Base-by-base conservation (phyloP, 1,284 basidiomycete genomes). In the Tilletia horrida region DNA sequence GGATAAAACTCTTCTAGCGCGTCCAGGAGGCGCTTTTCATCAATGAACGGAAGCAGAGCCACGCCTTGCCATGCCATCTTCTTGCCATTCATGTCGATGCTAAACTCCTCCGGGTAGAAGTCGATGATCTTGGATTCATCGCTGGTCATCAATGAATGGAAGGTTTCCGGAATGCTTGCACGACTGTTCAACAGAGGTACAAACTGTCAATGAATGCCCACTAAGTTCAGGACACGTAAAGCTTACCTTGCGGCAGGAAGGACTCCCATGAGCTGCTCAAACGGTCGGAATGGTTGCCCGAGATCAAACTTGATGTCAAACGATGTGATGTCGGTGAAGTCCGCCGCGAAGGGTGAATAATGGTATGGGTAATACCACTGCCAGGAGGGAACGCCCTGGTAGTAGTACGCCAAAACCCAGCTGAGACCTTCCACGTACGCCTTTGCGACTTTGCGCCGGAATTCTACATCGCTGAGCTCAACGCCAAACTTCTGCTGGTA, bases 1-100 rank as follows among this genome's bases (percentile, higher is more conserved):
- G 86, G 83, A 82, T 95, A 92, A 68, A 87, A 87, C 29, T 86
- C 84, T 18, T 85, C 87, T 88, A 99, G 92, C 1, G 93, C 92
- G 27, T 86, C 88, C 64, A 81, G 72, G 18, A 81, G 66, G 21
- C 94, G 87, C 69, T 86, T 87, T 81, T 90, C 87, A 79, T 98
- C 92, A 73, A 99, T 98, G 84, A 98, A 99, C 0, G 96, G 94
- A 25, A 99, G 84, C 1, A 98, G 85, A 0, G 94, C 94, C 59
- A 99, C 93, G 67, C 96, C 96, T 83, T 99, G 96, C 96, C 96
- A 99, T 1, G 91, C 87, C 94, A 98, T 97, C 84, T 92, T 93
- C 84, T 98, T 98, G 71, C 96, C 96, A 80, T 98, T 98, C 96
- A 99, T 98, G 83, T 99, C 96, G 78, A 98, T 90, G 75, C 94